A percentile compares a stretch with the other conserved stretches of the same genome.
Conservation (phyloP, 2,329 filamentous ascomycete species). For the Aspergillus sojae region DNA sequence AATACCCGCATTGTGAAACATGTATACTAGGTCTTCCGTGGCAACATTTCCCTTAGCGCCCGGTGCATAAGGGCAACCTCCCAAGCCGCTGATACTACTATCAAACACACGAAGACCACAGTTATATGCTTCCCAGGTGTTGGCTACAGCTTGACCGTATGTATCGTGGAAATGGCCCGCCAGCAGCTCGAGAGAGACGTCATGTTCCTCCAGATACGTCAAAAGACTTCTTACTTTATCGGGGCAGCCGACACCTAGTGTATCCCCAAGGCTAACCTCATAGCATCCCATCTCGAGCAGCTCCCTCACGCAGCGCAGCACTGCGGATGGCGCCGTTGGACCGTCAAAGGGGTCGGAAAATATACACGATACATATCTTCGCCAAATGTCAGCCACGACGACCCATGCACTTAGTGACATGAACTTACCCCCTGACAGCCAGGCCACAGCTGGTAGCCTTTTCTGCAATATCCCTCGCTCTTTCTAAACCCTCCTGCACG, state of each 20-base stretch:
- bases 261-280: constrained; percentile 88
- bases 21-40: constrained; percentile 82
- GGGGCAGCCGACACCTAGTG: constrained; percentile 81
- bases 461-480: constrained; percentile 35
- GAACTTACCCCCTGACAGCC: constrained; percentile 37
- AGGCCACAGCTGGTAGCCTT: constrained; percentile 32
- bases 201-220: constrained; percentile 40
- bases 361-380: constrained; percentile 43
- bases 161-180: constrained; percentile 90
- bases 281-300: constrained; percentile 85
- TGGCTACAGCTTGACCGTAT: constrained; percentile 82
- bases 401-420: background rate
- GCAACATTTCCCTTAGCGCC: constrained; percentile 85
- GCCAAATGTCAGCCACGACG: background rate
- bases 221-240: constrained; percentile 36
- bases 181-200: constrained; percentile 69
- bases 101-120: constrained; percentile 80
- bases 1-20: constrained; percentile 63
- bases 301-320: constrained; percentile 55
- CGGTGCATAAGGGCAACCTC: constrained; percentile 82
- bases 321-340: constrained; percentile 53
- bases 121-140: constrained; percentile 75
- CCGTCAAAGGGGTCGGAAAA: constrained; percentile 54
- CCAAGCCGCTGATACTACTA: constrained; percentile 75
- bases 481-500: constrained; percentile 40